Base-by-base conservation (phyloP, 768 basidiomycete genomes). In the Amanita subjunquillea region DNA sequence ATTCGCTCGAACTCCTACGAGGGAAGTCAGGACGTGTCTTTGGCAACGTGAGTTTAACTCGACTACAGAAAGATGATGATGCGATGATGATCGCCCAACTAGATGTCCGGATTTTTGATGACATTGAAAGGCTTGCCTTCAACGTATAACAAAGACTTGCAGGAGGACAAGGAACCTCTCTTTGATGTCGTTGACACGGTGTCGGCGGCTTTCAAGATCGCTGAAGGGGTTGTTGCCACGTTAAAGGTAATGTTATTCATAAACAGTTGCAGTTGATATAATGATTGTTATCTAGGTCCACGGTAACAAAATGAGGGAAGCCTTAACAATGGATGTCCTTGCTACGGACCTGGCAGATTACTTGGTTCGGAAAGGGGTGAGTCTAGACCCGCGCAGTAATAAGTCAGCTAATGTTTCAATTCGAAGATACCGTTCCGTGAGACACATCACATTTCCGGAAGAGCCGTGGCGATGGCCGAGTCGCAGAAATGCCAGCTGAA, bases 291-390 rank as follows among this genome's bases (percentile, higher is more conserved):
- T 9, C 58, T 34, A 96, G 92, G 85, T 96, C 42, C 83, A 96
- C 64, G 82, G 78, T 1, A 80, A 91, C 34, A 94, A 84, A 74
- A 99, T 99, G 96, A 77, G 75, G 36, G 73, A 78, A 54, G 91
- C 93, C 0, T 69, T 98, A 60, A 97, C 95, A 7, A 93, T 91
- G 87, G 96, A 99, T 67, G 89, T 98, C 55, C 84, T 99, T 46
- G 96, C 96, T 4, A 99, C 96, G n/a, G 96, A 99, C 62, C 71
- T 99, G 25, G 96, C 96, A 7, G 95, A 99, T 65, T 98, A 99
- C 67, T 87, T 99, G 38, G 96, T 99, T 56, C 87, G 94, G 60
- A 97, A 96, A 76, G 95, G 96, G 57, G 95, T 96, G 68, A 58
- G 88, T 77, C 3, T 54, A 41, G 20, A 46, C 27, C 17, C 42